Conservation (phyloP, 768 basidiomycete genomes). For the Boletus reticulatus region DNA sequence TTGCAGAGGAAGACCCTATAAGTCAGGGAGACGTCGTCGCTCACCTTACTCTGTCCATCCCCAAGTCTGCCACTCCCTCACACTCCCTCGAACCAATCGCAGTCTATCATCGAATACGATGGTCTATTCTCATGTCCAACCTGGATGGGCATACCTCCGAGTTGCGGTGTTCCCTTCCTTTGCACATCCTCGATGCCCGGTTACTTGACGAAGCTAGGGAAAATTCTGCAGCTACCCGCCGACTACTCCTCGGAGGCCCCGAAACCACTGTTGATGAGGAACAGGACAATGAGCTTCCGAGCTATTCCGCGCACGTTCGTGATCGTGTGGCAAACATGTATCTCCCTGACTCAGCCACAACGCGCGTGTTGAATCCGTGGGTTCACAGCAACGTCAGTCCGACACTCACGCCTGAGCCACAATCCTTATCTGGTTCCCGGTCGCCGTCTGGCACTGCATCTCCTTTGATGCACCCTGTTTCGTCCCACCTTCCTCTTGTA, state of each 20-base stretch:
- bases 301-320: conserved; percentile 84
- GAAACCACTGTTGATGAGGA: conserved; percentile 44
- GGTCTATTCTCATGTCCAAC: conserved; percentile 79
- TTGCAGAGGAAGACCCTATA: conserved; percentile 20
- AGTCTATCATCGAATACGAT: conserved; percentile 76
- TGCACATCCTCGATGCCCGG: conserved; percentile 75
- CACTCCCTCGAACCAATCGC: conserved; percentile 74
- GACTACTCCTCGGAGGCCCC: conserved; percentile 40
- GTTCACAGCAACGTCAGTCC: conserved; percentile 42
- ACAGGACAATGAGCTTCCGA: conserved; percentile 76
- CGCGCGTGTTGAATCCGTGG: conserved; percentile 68
- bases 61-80: conserved; percentile 61
- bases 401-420: conserved; percentile 21
- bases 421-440: conserved; percentile 17
- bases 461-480: conserved; percentile 35
- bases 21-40: conserved; percentile 54
- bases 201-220: conserved; percentile 74
- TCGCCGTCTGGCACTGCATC: conserved; percentile 37
- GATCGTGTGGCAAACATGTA: conserved; percentile 86
- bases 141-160: conserved; percentile 91
- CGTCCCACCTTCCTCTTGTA: conserved; percentile 36
- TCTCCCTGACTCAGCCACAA: conserved; percentile 57
- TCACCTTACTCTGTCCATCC: conserved; percentile 58
- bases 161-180: conserved; percentile 89
- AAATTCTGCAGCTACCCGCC: conserved; percentile 71